Evolutionary conservation across 1,284 basidiomycete species (phyloP).

Genomic region (Lignosus rhinocerotis): DNA sequence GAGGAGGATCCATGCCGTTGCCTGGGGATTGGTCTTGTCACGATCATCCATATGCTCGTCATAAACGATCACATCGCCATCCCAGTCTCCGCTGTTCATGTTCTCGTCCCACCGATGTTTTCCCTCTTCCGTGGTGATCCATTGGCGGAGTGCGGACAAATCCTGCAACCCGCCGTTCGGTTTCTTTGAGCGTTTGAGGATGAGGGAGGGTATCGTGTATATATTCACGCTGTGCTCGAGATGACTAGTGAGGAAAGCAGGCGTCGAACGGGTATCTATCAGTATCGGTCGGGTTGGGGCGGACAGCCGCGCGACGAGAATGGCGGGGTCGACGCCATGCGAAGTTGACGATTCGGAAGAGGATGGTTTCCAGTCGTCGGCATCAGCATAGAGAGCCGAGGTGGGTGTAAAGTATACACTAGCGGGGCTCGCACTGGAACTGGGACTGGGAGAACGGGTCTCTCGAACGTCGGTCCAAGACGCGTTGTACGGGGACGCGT

Average conservation of each 20-base stretch:
- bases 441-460: slow-evolving; percentile 46
- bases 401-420: slow-evolving; percentile 64
- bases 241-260: slow-evolving; percentile 63
- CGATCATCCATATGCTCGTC: slow-evolving; percentile 74
- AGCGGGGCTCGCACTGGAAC: slow-evolving; percentile 48
- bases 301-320: slow-evolving; percentile 52
- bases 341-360: slow-evolving; percentile 31
- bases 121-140: slow-evolving; percentile 74
- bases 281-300: slow-evolving; percentile 61
- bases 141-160: slow-evolving; percentile 70
- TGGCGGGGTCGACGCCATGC: slow-evolving; percentile 46
- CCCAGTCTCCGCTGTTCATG: slow-evolving; percentile 57
- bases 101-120: slow-evolving; percentile 67
- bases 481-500: slow-evolving; percentile 33
- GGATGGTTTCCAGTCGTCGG: slow-evolving; percentile 28
- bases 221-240: slow-evolving; percentile 74
- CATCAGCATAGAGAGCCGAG: slow-evolving; percentile 35
- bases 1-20: slow-evolving; percentile 68
- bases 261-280: slow-evolving; percentile 77
- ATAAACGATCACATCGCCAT: slow-evolving; percentile 71
- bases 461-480: slow-evolving; percentile 31
- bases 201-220: slow-evolving; percentile 76
- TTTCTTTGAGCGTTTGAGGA: slow-evolving; percentile 80
- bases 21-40: slow-evolving; percentile 53
- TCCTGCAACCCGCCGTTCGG: slow-evolving; percentile 62